phyloP scores from a whole-genome alignment of 148 eudicot genomes.

The Mesembryanthemum crystallinum region DNA sequence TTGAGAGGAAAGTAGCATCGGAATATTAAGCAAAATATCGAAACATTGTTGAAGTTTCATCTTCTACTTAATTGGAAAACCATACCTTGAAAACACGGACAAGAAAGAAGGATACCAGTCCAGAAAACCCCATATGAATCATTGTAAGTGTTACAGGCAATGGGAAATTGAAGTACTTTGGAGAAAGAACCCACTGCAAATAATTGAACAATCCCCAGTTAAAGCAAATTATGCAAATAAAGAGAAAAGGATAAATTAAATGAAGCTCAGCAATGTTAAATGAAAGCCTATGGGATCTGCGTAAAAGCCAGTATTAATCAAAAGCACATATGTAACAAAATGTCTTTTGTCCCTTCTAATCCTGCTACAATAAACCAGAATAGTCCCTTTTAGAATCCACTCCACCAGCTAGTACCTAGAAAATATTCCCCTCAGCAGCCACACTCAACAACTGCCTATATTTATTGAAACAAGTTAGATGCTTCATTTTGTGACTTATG shows the following conservation, averaged over 20 bases:
- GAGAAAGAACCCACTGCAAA: constrained; percentile 99
- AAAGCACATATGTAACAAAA: not conserved
- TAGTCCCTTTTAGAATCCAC: not conserved
- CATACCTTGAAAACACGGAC: constrained; percentile 93
- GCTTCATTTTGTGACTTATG: no score
- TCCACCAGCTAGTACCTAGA: not conserved
- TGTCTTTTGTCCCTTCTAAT: not conserved
- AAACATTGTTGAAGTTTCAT: not conserved
- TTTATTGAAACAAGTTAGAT: no score
- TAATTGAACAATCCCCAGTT: constrained; percentile 12
- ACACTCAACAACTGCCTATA: not conserved
- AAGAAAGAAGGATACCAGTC: constrained; percentile 81
- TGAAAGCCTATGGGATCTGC: not conserved
- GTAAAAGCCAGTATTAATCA: not conserved
- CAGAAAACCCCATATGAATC: constrained; percentile 99
- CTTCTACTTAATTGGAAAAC: not conserved
- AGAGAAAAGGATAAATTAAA: not conserved
- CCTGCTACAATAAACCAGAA: not conserved
- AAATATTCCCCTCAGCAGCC: not conserved
- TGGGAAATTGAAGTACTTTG: constrained; percentile 96
- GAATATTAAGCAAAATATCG: not conserved
- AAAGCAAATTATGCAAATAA: not conserved
- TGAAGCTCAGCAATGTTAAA: not conserved
- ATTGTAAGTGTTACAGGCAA: constrained; percentile 94
- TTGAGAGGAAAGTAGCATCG: not conserved